Evolutionary conservation across 306 rosid genomes (phyloP), one percentile per base, ranked within the genome.

Genomic region (Ziziphus jujuba): DNA sequence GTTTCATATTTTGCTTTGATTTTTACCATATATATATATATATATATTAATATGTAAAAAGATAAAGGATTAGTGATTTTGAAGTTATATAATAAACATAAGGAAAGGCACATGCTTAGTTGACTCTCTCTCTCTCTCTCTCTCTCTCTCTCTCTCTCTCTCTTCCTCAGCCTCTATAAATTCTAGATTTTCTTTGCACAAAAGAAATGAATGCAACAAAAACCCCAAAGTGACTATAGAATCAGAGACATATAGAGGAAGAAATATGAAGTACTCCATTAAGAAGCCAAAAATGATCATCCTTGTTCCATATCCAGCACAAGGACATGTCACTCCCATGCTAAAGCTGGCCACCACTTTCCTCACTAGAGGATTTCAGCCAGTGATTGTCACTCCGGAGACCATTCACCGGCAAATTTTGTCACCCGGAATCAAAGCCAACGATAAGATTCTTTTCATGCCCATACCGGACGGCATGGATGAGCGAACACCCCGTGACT

Each of bases 311-410:
- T 92, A 92, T 77, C 97, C 98, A 0, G 96, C 98, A 17, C 97
- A 82, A 51, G 98, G 98, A 31, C 98, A 92, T 67, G 86, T 92
- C 1, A 83, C 74, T 71, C 96, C 98, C 76, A 89, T 92, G 91
- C 81, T 90, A 21, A 84, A 81, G 78, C 67, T 92, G 15, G 98
- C 90, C 3, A 12, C 74, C 1, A 74, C 73, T 38, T 76, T 89
- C 45, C 19, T 65, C 2, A 61, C 43, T 67, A 79, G 56, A 23
- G 96, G 89, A 1, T 82, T 75, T 21, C 67, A 80, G 59, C 67
- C 93, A 0, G 53, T 84, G 43, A 53, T 91, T 5, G 71, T 89
- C 25, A 64, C 86, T 0, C 92, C 95, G 0, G 77, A 74, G 34
- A 56, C 55, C 72, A 69, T 92, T 28, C 83, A 85, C 55, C 66